phyloP scores from a whole-genome alignment of 2,329 filamentous ascomycete genomes.

The Didymella pinodella region DNA sequence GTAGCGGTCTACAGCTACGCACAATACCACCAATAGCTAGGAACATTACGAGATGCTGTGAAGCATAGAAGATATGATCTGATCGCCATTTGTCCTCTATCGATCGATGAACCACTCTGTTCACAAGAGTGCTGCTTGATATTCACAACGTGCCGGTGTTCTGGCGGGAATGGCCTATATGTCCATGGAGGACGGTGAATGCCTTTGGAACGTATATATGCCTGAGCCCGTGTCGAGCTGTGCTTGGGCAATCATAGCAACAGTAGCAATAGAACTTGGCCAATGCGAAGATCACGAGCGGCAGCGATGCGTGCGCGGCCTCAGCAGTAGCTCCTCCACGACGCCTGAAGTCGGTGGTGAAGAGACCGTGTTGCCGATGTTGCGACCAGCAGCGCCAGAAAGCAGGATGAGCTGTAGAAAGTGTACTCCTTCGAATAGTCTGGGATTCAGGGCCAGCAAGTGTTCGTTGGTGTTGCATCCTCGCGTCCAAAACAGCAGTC shows the following conservation, averaged over 20 bases:
- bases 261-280: conserved; percentile 4
- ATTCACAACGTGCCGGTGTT: not conserved
- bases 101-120: not conserved
- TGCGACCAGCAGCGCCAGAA: not conserved
- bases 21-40: not conserved
- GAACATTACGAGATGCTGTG: not conserved
- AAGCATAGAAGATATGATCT: not conserved
- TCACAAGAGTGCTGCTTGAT: not conserved
- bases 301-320: conserved; percentile 13
- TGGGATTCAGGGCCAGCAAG: not conserved
- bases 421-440: not conserved
- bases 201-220: not conserved
- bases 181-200: not conserved
- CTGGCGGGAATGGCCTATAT: not conserved
- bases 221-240: conserved; percentile 3
- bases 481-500: conserved; percentile 7
- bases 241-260: conserved; percentile 1
- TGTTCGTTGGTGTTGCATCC: conserved; percentile 12
- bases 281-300: conserved; percentile 7
- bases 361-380: conserved; percentile 9
- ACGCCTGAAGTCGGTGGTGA: conserved; percentile 6
- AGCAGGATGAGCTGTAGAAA: not conserved
- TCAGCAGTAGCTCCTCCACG: conserved; percentile 2
- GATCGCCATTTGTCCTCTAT: not conserved
- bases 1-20: conserved; percentile 5